These are phyloP conservation scores for Limonium bicolor DNA, from an alignment of 148 eudicot species.

Conservation along the genomic window DNA sequence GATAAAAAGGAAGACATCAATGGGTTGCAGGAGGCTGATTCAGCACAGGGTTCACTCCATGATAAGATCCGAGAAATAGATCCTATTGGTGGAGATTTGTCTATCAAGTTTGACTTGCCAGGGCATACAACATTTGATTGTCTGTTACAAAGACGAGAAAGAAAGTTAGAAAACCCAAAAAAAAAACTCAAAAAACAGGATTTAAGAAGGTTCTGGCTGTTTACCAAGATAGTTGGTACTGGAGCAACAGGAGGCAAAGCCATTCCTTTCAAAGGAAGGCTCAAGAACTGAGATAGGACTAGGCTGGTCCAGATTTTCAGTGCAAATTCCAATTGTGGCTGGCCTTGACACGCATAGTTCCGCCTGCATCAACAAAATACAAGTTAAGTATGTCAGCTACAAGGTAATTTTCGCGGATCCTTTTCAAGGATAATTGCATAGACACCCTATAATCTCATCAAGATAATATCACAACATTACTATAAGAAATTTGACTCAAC, in stretches of 20 bases:
- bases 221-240: constrained; percentile 42
- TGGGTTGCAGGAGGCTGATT: constrained; percentile 24
- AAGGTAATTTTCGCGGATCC: no score
- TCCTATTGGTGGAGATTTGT: constrained; percentile 92
- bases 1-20: constrained; percentile 23
- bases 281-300: constrained; percentile 87
- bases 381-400: no score
- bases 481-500: no score
- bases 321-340: constrained; percentile 14
- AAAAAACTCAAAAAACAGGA: neutral
- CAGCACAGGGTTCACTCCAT: constrained; percentile 44
- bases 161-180: neutral
- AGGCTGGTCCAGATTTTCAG: constrained; percentile 77
- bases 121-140: constrained; percentile 13
- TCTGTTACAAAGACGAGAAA: constrained; percentile 28
- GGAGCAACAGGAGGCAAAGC: constrained; percentile 18
- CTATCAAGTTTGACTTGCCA: constrained; percentile 56
- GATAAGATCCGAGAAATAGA: constrained; percentile 82
- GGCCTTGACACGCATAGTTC: constrained; percentile 20
- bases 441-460: no score
- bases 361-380: no score
- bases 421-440: no score
- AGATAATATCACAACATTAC: no score
- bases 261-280: constrained; percentile 55
- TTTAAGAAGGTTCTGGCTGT: neutral